These are phyloP conservation scores for Syzygium grande DNA, from an alignment of 345 rosid species.

Conservation along the genomic window DNA sequence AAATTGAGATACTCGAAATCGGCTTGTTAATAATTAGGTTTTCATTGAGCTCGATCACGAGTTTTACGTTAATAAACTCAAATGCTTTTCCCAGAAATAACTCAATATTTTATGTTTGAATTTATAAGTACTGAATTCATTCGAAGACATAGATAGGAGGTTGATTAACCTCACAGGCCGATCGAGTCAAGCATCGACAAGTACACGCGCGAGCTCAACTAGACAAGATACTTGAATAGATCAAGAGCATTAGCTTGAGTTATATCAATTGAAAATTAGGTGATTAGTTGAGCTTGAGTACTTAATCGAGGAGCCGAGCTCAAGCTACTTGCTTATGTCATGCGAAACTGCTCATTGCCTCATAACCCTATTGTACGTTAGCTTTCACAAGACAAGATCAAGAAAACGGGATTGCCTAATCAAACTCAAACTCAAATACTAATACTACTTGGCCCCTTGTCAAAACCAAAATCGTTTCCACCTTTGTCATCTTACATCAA, in stretches of 20 bases:
- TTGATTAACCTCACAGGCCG: not conserved
- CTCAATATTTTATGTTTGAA: not conserved
- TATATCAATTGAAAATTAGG: not conserved
- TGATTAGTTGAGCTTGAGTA: not conserved
- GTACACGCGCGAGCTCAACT: not conserved
- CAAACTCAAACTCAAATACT: not conserved
- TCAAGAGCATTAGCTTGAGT: not conserved
- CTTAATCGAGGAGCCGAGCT: not conserved
- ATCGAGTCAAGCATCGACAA: not conserved
- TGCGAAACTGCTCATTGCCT: not conserved
- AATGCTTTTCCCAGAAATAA: not conserved
- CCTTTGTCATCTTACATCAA: not conserved
- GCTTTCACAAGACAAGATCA: not conserved
- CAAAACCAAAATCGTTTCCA: not conserved
- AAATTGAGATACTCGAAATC: not conserved
- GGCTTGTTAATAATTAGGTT: not conserved
- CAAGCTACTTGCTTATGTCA: not conserved
- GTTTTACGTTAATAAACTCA: not conserved
- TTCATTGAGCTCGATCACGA: not conserved
- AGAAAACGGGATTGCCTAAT: not conserved
- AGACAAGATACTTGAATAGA: not conserved
- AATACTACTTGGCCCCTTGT: not conserved
- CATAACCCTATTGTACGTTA: not conserved
- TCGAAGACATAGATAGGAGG: not conserved
- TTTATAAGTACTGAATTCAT: not conserved